Evolutionary conservation across 169 alveolate species (phyloP), one percentile per base, ranked within the genome.

Genomic region (Plasmodium adleri): DNA sequence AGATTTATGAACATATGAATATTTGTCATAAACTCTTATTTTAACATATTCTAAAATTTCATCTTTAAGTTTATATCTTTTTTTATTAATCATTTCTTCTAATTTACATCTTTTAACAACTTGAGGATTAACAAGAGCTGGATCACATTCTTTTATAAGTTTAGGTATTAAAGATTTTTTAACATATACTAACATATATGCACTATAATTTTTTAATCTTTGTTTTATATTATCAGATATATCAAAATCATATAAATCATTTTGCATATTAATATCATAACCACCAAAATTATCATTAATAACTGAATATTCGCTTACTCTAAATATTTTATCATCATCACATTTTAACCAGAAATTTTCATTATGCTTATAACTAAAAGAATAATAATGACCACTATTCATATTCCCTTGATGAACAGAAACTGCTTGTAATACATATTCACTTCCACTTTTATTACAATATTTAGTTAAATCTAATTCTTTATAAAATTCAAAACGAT

Each of bases 391-490:
- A 0, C 99, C 99, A 74, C 98, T 95, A 76, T 96, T 96, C 24
- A 97, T 97, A 62, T 94, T 97, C 1, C 99, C 99, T 74, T 96
- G 98, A 93, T 98, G 99, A 20, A 98, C 99, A 5, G 98, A 96
- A 15, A 98, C 98, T 4, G 99, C 95, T 92, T 97, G 99, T 70
- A 97, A 91, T 50, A 95, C 91, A 88, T 98, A 98, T 49, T 88
- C 76, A 66, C 97, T 74, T 49, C 70, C 93, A 80, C 50, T 93
- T 66, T 87, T 26, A 39, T 39, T 39, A 56, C 94, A 70, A 47
- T 88, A 94, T 9, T 92, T 87, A 4, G 95, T 72, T 22, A 98
- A 90, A 76, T 97, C 98, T 32, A 98, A 93, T 66, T 93, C 97
- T 72, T 97, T 96, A 63, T 96, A 97, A 92, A 97, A 97, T 92